Evolutionary conservation across 345 rosid genomes (phyloP), one percentile per base, ranked within the genome.

Genomic region (Excoecaria agallocha): DNA sequence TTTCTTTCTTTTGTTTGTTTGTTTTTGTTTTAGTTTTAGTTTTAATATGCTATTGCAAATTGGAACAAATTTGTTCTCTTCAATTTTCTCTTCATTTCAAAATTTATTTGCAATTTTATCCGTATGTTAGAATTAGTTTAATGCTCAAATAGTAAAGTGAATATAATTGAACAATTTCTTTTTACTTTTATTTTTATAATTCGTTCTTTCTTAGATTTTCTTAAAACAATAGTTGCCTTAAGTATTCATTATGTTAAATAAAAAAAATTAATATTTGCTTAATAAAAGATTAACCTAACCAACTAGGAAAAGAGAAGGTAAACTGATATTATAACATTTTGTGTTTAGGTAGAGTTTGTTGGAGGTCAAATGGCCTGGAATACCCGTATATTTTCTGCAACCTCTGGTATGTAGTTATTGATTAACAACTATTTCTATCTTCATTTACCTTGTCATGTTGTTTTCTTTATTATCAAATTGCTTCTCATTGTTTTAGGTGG

Each of bases 291-390:
- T 39, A 8, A 39, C 19, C 37, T 25, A 17, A 48, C 48, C n/a
- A 20, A 24, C 35, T 10, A 6, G 22, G 59, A 12, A 56, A 24
- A 22, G 16, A 25, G 10, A 72, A 20, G 22, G 41, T 16, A 80
- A 58, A 67, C 35, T 79, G 48, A 74, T 66, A 71, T 7, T 72
- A 2, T 49, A 17, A n/a, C 38, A 68, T 60, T 54, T 55, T 48
- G 57, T 57, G 20, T 75, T 57, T 70, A 94, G 98, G 97, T 94
- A 61, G 98, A 94, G 83, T 94, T 94, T 82, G 97, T 92, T 20
- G 97, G 98, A 35, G 98, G 97, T 38, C 93, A 91, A 19, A 89
- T 94, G 97, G 93, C 97, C 66, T 94, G 98, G 97, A 87, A 89
- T 85, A 90, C 97, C 30, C 91, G 95, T 64, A 79, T 70, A 12